Evolutionary conservation across 805 yeast genomes (phyloP), one percentile per base, ranked within the genome.

Genomic region (Metschnikowia proteae): DNA sequence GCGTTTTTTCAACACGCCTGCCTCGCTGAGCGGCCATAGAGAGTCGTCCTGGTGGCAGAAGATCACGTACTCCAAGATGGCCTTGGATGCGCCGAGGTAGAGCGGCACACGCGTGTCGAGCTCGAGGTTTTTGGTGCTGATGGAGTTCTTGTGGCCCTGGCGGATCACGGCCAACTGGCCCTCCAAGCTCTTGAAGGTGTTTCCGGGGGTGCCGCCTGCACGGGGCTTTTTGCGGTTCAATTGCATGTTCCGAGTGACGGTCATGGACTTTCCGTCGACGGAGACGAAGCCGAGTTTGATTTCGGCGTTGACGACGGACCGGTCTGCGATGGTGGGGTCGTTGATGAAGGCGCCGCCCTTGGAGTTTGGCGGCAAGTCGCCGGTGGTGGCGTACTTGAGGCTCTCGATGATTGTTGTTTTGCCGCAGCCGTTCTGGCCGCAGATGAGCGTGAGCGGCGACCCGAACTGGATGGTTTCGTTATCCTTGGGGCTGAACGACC

Each of bases 1-100:
- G 46, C 92, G 79, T 67, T 91, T 91, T 67, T 94, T 95, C 62
- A 94, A 75, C 9, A 78, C 78, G 2, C 96, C 76, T 1, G 99
- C 95, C 65, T 94, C 99, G 57, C 91, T 81, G 42, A 94, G 73
- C 1, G 99, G 99, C 99, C 99, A 94, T 28, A 89, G 67, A 58
- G 92, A 84, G 51, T 94, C 99, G 60, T 94, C 99, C 64, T 94
- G 99, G 61, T 94, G 99, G 61, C 99, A 92, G 67, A 94, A 94
- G 1, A 92, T 84, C 37, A 94, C 99, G 63, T 89, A 88, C 56
- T 92, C 96, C 45, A 94, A 68, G 47, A 94, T 81, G 0, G 98
- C 87, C 50, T 81, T 80, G 0, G 96, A 86, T 0, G 91, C 96
- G 5, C 99, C 99, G 48, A 94, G 72, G 53, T 82, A 83, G 25